phyloP scores from a whole-genome alignment of 1,139 yeast genomes.

The Saccharomycopsis hybrid region DNA sequence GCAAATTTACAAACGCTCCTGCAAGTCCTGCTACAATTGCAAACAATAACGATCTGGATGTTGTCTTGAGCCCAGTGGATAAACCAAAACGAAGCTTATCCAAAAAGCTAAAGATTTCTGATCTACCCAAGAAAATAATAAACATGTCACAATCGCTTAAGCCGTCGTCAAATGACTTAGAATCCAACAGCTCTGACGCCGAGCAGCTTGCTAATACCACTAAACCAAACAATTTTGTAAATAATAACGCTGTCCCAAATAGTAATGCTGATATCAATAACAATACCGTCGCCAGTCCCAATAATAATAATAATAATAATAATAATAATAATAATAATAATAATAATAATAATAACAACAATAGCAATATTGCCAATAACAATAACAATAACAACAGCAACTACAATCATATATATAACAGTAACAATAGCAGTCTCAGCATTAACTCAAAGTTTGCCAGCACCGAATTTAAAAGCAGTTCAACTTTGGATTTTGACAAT shows the following conservation, averaged over 20 bases:
- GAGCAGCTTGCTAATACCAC: background rate
- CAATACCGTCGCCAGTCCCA: background rate
- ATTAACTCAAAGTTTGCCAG: background rate
- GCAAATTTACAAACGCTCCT: background rate
- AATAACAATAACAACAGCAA: background rate
- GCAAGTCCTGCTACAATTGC: background rate
- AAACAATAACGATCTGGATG: background rate
- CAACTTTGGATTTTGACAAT: background rate
- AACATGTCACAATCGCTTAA: slow-evolving; percentile 13
- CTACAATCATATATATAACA: too few species aligned
- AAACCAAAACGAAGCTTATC: slow-evolving; percentile 12
- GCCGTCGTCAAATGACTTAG: background rate
- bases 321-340: background rate
- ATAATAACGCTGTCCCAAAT: background rate
- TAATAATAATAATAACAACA: background rate
- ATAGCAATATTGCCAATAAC: background rate
- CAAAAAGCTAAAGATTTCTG: slow-evolving; percentile 16
- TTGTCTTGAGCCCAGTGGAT: background rate
- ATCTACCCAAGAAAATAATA: slow-evolving; percentile 15
- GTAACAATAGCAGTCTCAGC: too few species aligned
- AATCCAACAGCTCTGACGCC: background rate
- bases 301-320: background rate
- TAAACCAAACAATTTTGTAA: background rate
- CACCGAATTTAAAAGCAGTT: background rate
- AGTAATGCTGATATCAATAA: background rate